Evolutionary conservation across 306 rosid genomes (phyloP).

Genomic region (Comarum palustre): DNA sequence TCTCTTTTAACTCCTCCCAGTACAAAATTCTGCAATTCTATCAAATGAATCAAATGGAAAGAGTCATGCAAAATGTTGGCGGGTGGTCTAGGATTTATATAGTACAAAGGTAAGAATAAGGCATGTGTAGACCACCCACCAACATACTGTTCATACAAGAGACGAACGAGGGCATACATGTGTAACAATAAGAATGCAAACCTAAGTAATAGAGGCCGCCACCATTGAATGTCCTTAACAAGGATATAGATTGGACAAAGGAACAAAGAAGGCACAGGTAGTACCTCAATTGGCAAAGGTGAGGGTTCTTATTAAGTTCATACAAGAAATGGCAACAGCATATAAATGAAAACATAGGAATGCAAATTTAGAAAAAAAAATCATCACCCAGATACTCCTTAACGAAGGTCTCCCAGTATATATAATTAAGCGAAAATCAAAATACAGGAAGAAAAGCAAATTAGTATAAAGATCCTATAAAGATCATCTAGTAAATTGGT

Average conservation of each 20-base stretch:
- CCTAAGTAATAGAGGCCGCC: neutral
- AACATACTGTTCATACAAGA: neutral
- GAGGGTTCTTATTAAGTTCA: constrained; percentile 4
- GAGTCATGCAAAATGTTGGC: neutral
- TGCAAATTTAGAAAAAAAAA: neutral
- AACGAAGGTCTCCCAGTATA: neutral
- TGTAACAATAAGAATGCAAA: neutral
- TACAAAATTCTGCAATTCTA: neutral
- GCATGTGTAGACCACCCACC: neutral
- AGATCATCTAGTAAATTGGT: neutral
- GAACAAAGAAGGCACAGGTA: neutral
- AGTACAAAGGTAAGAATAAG: neutral
- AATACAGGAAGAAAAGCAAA: neutral
- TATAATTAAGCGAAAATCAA: neutral
- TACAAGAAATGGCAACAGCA: neutral
- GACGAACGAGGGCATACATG: neutral
- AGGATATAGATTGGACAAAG: neutral
- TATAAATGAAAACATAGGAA: neutral
- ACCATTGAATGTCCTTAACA: neutral
- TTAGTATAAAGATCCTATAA: neutral
- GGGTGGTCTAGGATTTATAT: neutral
- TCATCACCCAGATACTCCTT: neutral
- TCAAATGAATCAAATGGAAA: neutral
- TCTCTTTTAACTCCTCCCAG: neutral
- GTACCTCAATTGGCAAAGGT: neutral